Evolutionary conservation across 2,329 filamentous ascomycete species (phyloP).

Genomic region (Didymella arachidicola): DNA sequence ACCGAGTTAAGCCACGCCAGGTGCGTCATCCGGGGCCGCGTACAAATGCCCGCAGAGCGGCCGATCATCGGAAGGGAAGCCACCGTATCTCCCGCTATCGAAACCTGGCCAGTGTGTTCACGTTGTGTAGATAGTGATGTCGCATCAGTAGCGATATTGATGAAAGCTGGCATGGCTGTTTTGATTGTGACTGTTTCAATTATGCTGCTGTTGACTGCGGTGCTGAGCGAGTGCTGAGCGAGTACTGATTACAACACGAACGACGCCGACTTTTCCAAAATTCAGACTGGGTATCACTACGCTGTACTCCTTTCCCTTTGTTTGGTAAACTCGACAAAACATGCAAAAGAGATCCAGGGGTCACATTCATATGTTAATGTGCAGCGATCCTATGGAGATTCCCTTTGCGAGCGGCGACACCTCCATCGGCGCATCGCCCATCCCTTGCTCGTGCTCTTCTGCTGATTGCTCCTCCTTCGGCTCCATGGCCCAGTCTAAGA

Average conservation of each 20-base stretch:
- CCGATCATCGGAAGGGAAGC: conserved; percentile 17
- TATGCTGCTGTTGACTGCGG: not conserved
- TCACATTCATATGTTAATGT: not conserved
- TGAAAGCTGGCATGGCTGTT: too few species aligned
- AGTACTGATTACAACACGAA: not conserved
- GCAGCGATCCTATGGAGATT: not conserved
- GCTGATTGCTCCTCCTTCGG: conserved; percentile 1
- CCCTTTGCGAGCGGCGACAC: not conserved
- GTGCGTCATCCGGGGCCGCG: conserved; percentile 23
- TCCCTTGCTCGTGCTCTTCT: not conserved
- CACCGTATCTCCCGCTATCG: conserved; percentile 20
- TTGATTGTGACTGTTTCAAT: not conserved
- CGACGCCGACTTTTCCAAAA: not conserved
- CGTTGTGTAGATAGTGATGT: not conserved
- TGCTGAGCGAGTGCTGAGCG: not conserved
- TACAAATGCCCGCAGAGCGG: conserved; percentile 11
- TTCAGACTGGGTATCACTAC: not conserved
- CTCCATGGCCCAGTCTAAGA: conserved; percentile 37
- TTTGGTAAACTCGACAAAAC: not conserved
- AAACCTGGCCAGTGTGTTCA: not conserved
- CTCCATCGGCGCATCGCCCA: conserved; percentile 5
- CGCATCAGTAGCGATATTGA: not conserved
- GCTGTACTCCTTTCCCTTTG: not conserved
- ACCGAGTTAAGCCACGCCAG: conserved; percentile 15
- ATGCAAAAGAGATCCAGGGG: not conserved